Percentiles rank a stretch among this genome's conserved stretches.
phyloP scores from a whole-genome alignment of 129 eudicot genomes.

The Lonicera japonica region DNA sequence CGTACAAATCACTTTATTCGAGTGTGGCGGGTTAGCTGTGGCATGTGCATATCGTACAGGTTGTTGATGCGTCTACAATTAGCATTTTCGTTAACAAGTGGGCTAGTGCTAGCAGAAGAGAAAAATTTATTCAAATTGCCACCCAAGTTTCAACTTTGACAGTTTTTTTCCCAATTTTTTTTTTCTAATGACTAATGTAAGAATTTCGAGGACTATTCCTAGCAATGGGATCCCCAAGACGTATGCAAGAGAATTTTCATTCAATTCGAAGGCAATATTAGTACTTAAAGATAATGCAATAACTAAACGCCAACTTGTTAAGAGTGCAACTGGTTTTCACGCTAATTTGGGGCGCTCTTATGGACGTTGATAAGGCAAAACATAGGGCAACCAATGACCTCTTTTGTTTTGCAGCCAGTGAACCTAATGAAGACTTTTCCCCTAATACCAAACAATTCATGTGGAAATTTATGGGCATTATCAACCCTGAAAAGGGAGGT shows the following conservation, averaged over 20 bases:
- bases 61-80: conserved; percentile 20
- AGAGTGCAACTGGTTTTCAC: conserved; percentile 31
- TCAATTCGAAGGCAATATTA: conserved; percentile 18
- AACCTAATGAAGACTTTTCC: conserved; percentile 21
- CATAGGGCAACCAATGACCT: conserved; percentile 19
- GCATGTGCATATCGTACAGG: conserved; percentile 37
- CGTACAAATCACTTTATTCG: conserved; percentile 31
- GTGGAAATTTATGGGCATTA: conserved; percentile 27
- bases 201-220: conserved; percentile 7
- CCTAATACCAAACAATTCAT: conserved; percentile 17
- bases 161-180: conserved; percentile 12
- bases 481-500: conserved; percentile 14
- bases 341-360: conserved; percentile 25
- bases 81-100: conserved; percentile 17
- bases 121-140: neutral
- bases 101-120: conserved; percentile 19
- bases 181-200: conserved; percentile 11
- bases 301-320: conserved; percentile 9
- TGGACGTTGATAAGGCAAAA: conserved; percentile 19
- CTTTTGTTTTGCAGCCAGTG: conserved; percentile 19
- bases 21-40: conserved; percentile 41
- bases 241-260: conserved; percentile 7
- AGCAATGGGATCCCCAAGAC: too few species aligned
- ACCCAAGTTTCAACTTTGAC: conserved; percentile 13
- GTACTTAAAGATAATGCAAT: conserved; percentile 13